Conservation (phyloP, 2,329 filamentous ascomycete genomes). For the Lachnellula arida region DNA sequence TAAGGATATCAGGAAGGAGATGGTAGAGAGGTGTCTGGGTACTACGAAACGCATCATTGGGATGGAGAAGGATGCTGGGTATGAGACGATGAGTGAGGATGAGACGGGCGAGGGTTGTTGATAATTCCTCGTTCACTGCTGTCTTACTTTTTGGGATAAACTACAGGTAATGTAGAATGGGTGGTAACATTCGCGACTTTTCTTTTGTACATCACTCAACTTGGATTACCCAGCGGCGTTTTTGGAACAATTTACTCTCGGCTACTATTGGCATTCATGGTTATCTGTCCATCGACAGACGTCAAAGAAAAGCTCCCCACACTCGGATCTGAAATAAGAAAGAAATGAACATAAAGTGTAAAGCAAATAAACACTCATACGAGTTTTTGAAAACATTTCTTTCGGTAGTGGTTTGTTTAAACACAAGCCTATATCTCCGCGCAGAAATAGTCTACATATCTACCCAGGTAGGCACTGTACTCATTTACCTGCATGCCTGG, state of each 20-base stretch:
- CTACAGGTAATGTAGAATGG: too few relatives aligned
- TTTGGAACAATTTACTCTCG: neutral
- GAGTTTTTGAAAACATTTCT: too few relatives aligned
- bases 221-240: neutral
- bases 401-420: too few relatives aligned
- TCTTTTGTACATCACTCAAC: neutral
- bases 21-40: conserved; percentile 51
- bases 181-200: neutral
- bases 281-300: neutral
- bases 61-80: conserved; percentile 58
- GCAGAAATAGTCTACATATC: neutral
- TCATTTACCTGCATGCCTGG: too few relatives aligned
- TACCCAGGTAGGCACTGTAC: too few relatives aligned
- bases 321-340: neutral
- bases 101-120: conserved; percentile 28
- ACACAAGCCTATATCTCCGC: too few relatives aligned
- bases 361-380: too few relatives aligned
- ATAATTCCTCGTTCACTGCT: neutral
- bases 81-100: conserved; percentile 51
- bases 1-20: conserved; percentile 45
- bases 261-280: too few relatives aligned
- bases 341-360: too few relatives aligned
- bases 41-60: conserved; percentile 54
- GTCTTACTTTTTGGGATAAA: neutral
- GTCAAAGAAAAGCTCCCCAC: neutral